Percentiles rank a stretch among this genome's conserved stretches.
phyloP scores from a whole-genome alignment of 257 asterid genomes.

The Solanum dulcamara region DNA sequence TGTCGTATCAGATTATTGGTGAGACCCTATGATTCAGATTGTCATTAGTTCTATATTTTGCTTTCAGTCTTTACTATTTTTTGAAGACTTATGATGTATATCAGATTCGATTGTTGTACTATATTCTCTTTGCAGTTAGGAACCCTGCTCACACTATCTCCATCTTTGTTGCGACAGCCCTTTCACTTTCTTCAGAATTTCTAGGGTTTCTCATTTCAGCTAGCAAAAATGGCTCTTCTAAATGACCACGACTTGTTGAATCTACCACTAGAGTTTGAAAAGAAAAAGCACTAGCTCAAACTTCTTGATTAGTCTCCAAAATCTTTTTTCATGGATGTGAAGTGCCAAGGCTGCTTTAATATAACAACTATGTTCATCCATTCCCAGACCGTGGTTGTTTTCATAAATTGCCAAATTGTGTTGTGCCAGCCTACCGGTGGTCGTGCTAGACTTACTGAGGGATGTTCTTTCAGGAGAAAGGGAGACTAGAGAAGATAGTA shows the following conservation, averaged over 20 bases:
- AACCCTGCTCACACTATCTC: not conserved
- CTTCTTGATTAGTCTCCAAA: conserved; percentile 47
- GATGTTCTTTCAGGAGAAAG: conserved; percentile 66
- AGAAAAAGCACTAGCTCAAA: conserved; percentile 75
- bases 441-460: conserved; percentile 63
- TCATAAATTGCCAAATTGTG: conserved; percentile 44
- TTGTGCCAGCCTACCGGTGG: conserved; percentile 64
- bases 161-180: not conserved
- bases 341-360: conserved; percentile 61
- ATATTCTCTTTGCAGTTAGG: no score
- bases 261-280: conserved; percentile 62
- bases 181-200: not conserved
- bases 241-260: conserved; percentile 51
- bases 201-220: not conserved
- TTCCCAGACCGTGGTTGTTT: conserved; percentile 47
- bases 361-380: conserved; percentile 48
- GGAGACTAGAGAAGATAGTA: conserved; percentile 27
- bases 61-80: no score
- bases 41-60: no score
- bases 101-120: no score
- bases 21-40: no score
- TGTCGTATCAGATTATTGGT: no score
- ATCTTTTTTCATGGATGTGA: conserved; percentile 54
- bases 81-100: no score
- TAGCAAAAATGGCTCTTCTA: conserved; percentile 24